These are phyloP conservation scores for Malus hybrid DNA, from an alignment of 331 rosid species.

Conservation along the genomic window DNA sequence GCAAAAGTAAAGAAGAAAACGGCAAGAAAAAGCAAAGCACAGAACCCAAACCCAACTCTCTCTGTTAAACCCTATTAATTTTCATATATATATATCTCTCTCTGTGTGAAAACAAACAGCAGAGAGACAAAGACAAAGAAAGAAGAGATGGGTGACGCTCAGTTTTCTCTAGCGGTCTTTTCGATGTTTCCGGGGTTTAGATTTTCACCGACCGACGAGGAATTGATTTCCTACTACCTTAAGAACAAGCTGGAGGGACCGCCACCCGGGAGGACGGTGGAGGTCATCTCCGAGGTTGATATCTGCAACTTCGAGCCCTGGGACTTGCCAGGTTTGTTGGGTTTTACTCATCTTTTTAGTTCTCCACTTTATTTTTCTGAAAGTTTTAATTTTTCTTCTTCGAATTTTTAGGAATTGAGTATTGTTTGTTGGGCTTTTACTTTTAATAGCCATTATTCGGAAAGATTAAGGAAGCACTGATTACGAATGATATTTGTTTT, in stretches of 20 bases:
- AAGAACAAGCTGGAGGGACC: conserved; percentile 58
- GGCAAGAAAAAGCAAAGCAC: background rate
- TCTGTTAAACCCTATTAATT: background rate
- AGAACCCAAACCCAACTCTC: background rate
- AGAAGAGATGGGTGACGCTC: conserved; percentile 34
- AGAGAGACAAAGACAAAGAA: background rate
- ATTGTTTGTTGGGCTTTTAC: background rate
- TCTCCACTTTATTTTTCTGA: background rate
- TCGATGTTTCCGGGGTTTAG: conserved; percentile 93
- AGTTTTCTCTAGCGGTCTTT: conserved; percentile 58
- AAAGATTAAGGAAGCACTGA: background rate
- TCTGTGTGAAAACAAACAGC: background rate
- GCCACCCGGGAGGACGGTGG: conserved; percentile 53
- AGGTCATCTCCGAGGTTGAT: conserved; percentile 74
- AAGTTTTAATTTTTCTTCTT: background rate
- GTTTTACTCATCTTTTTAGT: background rate
- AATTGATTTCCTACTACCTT: conserved; percentile 71
- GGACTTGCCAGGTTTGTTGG: conserved; percentile 74
- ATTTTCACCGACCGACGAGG: conserved; percentile 93
- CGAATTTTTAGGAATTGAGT: background rate
- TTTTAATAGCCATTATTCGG: background rate
- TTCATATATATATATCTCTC: background rate
- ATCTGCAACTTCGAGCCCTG: conserved; percentile 87
- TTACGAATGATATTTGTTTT: background rate
- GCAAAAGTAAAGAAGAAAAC: background rate